phyloP scores from a whole-genome alignment of 306 rosid species.

The Lotus japonicus region DNA sequence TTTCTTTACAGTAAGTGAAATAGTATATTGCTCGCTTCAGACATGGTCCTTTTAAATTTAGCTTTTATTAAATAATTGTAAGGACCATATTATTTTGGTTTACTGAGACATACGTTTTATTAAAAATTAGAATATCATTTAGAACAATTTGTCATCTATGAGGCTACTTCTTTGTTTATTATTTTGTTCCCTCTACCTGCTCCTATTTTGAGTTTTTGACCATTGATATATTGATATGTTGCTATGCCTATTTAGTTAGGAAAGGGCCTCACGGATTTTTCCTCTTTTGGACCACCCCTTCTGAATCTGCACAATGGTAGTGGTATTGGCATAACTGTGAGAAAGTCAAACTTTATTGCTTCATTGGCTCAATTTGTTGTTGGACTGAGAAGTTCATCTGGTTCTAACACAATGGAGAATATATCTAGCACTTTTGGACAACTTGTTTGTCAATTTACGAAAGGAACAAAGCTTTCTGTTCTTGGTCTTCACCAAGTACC shows the following conservation, averaged over 20 bases:
- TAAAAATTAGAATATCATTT: background rate
- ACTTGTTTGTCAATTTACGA: slow-evolving; percentile 55
- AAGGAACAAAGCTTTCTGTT: slow-evolving; percentile 65
- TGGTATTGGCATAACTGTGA: slow-evolving; percentile 64
- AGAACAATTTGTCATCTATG: background rate
- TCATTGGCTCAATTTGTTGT: slow-evolving; percentile 74
- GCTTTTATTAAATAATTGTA: background rate
- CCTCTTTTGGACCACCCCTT: slow-evolving; percentile 76
- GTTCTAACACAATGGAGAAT: slow-evolving; percentile 31
- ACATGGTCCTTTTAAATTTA: background rate
- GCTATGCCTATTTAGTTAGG: slow-evolving; percentile 37
- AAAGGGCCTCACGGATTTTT: slow-evolving; percentile 60
- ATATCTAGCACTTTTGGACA: slow-evolving; percentile 67
- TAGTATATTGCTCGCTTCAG: background rate
- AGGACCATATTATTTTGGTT: background rate
- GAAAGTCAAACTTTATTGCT: slow-evolving; percentile 64
- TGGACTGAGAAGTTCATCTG: slow-evolving; percentile 33
- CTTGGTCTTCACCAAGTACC: slow-evolving; percentile 56
- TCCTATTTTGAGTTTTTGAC: background rate
- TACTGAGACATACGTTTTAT: background rate
- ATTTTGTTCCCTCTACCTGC: background rate
- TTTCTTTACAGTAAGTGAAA: background rate
- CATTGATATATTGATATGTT: slow-evolving; percentile 1
- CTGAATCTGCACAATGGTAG: slow-evolving; percentile 58
- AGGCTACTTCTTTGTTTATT: background rate